Percentiles rank a stretch among this genome's conserved stretches.
phyloP scores from a whole-genome alignment of 2,329 filamentous ascomycete species.

The Sphaceloma murrayae region DNA sequence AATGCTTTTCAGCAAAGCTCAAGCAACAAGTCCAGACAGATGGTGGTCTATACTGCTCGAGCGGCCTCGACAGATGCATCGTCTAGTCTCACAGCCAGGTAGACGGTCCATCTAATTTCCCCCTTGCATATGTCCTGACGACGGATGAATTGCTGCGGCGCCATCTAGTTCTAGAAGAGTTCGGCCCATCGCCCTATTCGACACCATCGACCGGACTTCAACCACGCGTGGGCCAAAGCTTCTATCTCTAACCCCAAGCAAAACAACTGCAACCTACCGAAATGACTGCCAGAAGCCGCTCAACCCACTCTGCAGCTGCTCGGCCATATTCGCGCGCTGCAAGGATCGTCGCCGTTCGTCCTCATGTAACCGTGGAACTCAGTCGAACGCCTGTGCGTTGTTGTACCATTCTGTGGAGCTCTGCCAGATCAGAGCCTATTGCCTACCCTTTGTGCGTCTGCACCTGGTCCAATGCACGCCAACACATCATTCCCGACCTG shows the following conservation, averaged over 20 bases:
- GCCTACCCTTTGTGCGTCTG: constrained; percentile 12
- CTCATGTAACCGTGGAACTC: constrained; percentile 12
- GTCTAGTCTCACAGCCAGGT: not conserved
- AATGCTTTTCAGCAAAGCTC: not conserved
- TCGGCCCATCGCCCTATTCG: constrained; percentile 13
- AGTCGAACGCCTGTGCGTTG: constrained; percentile 5
- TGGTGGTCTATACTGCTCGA: no score
- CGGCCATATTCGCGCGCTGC: constrained; percentile 13
- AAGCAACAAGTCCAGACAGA: no score
- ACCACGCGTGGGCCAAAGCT: constrained; percentile 16
- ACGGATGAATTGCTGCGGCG: constrained; percentile 6
- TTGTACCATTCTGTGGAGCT: constrained; percentile 15
- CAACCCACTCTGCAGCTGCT: constrained; percentile 4
- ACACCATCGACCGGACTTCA: constrained; percentile 16
- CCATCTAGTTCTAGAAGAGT: constrained; percentile 14
- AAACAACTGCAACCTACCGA: constrained; percentile 13
- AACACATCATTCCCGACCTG: constrained; percentile 17
- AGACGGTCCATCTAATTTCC: constrained; percentile 5
- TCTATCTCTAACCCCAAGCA: constrained; percentile 12
- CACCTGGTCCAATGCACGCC: constrained; percentile 17
- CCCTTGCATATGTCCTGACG: constrained; percentile 13
- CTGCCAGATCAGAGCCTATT: constrained; percentile 16
- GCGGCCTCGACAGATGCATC: no score
- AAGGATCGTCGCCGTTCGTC: constrained; percentile 4
- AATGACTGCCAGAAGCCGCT: constrained; percentile 14